phyloP scores from a whole-genome alignment of 2,329 filamentous ascomycete genomes.

The Diaporthe sp. region DNA sequence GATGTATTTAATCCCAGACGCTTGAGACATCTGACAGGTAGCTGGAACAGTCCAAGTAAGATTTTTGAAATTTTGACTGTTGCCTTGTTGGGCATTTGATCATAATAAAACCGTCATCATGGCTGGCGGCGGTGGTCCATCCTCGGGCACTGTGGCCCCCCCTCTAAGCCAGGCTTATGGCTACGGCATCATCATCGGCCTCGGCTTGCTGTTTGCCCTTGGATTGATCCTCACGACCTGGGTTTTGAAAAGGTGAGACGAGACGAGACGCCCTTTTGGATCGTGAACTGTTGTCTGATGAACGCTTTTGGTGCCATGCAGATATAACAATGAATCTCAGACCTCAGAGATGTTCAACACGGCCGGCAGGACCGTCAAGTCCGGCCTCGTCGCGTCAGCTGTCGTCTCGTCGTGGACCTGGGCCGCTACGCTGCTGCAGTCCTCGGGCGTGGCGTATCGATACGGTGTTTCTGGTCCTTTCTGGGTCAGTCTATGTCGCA shows the following conservation, averaged over 20 bases:
- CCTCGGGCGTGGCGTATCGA: conserved; percentile 57
- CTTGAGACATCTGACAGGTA: too few relatives aligned
- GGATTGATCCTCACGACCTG: conserved; percentile 52
- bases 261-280: neutral
- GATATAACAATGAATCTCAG: conserved; percentile 75
- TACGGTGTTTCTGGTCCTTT: conserved; percentile 76
- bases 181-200: conserved; percentile 82
- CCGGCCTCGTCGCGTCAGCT: conserved; percentile 86
- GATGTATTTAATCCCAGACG: too few relatives aligned
- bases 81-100: neutral
- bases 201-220: conserved; percentile 81
- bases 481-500: conserved; percentile 52
- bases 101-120: neutral
- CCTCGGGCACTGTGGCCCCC: neutral
- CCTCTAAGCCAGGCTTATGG: conserved; percentile 54
- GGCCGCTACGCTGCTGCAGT: conserved; percentile 77
- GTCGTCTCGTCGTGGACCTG: conserved; percentile 97
- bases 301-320: neutral
- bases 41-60: neutral
- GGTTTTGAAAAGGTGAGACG: conserved; percentile 12
- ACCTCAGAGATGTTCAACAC: conserved; percentile 95
- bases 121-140: conserved; percentile 7
- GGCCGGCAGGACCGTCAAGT: conserved; percentile 89
- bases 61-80: neutral
- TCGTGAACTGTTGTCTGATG: neutral